Percentiles rank a stretch among this genome's conserved stretches.
Evolutionary conservation across 208 protist genomes (phyloP).

Genomic region (Tritrichomonas musculus): DNA sequence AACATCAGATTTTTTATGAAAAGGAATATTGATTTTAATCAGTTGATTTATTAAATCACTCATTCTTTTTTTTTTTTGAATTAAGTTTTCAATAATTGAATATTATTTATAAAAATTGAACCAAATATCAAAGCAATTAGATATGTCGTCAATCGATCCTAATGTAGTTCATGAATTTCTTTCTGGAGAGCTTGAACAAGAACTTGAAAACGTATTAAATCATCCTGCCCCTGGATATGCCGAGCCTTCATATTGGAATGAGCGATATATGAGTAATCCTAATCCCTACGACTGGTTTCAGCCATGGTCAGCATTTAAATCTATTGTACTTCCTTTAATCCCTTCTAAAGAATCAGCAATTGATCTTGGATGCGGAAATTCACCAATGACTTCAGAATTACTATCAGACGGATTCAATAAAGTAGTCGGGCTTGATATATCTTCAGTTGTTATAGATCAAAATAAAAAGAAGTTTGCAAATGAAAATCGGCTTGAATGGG

Average conservation of each 20-base stretch:
- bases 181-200: neutral
- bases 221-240: neutral
- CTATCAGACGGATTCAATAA: neutral
- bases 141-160: no score
- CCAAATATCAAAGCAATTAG: no score
- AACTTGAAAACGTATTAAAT: neutral
- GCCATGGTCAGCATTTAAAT: neutral
- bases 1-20: no score
- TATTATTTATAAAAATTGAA: no score
- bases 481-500: neutral
- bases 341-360: neutral
- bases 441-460: neutral
- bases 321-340: neutral
- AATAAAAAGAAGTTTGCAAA: neutral
- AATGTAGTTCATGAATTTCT: no score
- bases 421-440: neutral
- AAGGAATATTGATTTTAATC: no score
- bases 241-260: neutral
- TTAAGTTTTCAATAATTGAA: no score
- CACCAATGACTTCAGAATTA: neutral
- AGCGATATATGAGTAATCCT: neutral
- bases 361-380: constrained; percentile 25
- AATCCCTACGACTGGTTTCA: constrained; percentile 7
- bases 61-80: no score
- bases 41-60: no score